Conservation (phyloP, 352 stramenopile genomes). For the Saprolegnia parasitica region DNA sequence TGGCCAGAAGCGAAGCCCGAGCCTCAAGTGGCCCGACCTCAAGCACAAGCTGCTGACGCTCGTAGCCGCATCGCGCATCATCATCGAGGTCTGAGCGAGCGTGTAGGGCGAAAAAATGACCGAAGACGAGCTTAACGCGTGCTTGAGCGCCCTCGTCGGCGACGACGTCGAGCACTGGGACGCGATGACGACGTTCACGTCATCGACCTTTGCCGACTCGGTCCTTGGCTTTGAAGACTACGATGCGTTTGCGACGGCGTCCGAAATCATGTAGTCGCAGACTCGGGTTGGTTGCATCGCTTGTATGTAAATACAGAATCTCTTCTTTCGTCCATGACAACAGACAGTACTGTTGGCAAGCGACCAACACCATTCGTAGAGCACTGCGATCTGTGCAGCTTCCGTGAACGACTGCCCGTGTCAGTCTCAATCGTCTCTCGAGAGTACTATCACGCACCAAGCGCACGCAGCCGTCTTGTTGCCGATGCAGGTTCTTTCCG, state of each 20-base stretch:
- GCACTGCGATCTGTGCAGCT: neutral
- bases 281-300: neutral
- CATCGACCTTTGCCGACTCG: slow-evolving; percentile 72
- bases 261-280: neutral
- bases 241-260: slow-evolving; percentile 31
- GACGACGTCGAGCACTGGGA: slow-evolving; percentile 32
- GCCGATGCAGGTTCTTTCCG: too few species aligned
- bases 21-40: slow-evolving; percentile 59
- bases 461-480: too few species aligned
- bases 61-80: neutral
- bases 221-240: slow-evolving; percentile 88
- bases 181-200: slow-evolving; percentile 50
- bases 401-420: too few species aligned
- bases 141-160: slow-evolving; percentile 59
- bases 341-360: neutral
- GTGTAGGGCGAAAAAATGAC: slow-evolving; percentile 66
- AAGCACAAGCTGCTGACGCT: slow-evolving; percentile 56
- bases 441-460: too few species aligned
- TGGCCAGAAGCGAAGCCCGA: slow-evolving; percentile 14
- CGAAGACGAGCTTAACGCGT: slow-evolving; percentile 76
- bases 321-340: neutral
- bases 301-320: neutral
- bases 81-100: neutral
- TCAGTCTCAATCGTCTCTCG: too few species aligned
- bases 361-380: neutral